Percentiles rank a stretch among this genome's conserved stretches.
phyloP scores from a whole-genome alignment of 305 asterid species.

The Stenogyne calaminthoides region DNA sequence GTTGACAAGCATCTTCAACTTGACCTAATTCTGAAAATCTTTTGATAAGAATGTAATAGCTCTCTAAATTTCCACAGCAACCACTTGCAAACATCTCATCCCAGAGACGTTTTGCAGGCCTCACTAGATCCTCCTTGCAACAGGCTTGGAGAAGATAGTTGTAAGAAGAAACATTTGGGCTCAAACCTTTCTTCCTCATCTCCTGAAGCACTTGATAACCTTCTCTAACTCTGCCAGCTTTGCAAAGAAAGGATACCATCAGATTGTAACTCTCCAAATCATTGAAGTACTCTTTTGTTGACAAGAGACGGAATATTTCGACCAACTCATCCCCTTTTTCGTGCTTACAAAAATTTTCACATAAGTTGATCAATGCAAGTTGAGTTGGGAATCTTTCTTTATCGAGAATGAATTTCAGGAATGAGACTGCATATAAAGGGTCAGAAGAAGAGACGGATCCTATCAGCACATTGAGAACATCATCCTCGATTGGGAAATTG shows the following conservation, averaged over 20 bases:
- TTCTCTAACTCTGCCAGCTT: slow-evolving; percentile 67
- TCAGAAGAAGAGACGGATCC: slow-evolving; percentile 70
- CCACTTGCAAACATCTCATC: slow-evolving; percentile 90
- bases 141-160: too few species aligned
- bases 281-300: slow-evolving; percentile 52
- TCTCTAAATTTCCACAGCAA: slow-evolving; percentile 63
- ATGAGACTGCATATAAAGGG: too few species aligned
- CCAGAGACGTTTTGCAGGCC: too few species aligned
- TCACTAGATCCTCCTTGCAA: too few species aligned
- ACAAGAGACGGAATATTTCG: slow-evolving; percentile 51
- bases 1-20: slow-evolving; percentile 68
- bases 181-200: slow-evolving; percentile 77
- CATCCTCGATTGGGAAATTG: slow-evolving; percentile 73
- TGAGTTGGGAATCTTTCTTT: slow-evolving; percentile 60
- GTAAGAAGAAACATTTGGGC: slow-evolving; percentile 63
- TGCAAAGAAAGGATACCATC: slow-evolving; percentile 71
- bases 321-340: slow-evolving; percentile 59
- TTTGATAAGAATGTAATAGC: slow-evolving; percentile 59
- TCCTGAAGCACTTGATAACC: slow-evolving; percentile 73
- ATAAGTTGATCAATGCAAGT: slow-evolving; percentile 58
- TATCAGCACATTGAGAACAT: slow-evolving; percentile 68
- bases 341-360: slow-evolving; percentile 69
- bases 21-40: slow-evolving; percentile 59
- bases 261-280: slow-evolving; percentile 60
- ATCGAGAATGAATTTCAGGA: slow-evolving; percentile 66